Evolutionary conservation across 192 early-diverging fungal species (phyloP), one percentile per base, ranked within the genome.

Genomic region (Entomortierella beljakovae): DNA sequence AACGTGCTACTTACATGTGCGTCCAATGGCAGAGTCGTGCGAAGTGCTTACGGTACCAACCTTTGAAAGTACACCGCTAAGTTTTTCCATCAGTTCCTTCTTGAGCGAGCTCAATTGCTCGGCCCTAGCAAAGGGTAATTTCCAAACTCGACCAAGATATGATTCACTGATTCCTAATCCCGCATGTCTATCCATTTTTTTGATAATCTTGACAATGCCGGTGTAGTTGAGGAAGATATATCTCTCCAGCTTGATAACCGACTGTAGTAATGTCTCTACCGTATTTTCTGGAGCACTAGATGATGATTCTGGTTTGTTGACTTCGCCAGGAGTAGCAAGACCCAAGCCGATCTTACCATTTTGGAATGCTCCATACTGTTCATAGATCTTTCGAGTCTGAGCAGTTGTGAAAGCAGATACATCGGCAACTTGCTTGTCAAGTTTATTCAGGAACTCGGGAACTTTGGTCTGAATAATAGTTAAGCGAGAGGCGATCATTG

Each of bases 141-240:
- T 73, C 38, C 87, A 77, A 15, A 89, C 77, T 11, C 85, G 84
- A 60, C 86, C 77, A 16, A 92, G 70, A 50, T 92, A 92, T 6
- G 88, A 85, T 65, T 94, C 92, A 38, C 88, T 84, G 40, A 95
- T 84, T 29, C 86, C 82, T 48, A 94, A 83, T 0, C 94, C 94
- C 0, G 92, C 91, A 86, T 92, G 92, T 62, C 92, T 89, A 81
- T 95, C 94, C 73, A 91, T 88, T 68, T 96, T 96, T 71, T 96
- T 96, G 51, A 96, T 84, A 33, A 94, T 94, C 85, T 96, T 96
- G 52, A 90, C 88, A 35, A 96, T 88, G 29, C 91, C 94, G 0
- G 94, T 95, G 53, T 93, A 94, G 85, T 94, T 96, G 37, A 96
- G 83, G 58, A 95, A 94, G 49, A 93, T 92, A 80, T 91, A 95